Percentiles rank a stretch among this genome's conserved stretches.
Conservation (phyloP, 2,329 filamentous ascomycete species). For the Aspergillus pseudoviridinutans region DNA sequence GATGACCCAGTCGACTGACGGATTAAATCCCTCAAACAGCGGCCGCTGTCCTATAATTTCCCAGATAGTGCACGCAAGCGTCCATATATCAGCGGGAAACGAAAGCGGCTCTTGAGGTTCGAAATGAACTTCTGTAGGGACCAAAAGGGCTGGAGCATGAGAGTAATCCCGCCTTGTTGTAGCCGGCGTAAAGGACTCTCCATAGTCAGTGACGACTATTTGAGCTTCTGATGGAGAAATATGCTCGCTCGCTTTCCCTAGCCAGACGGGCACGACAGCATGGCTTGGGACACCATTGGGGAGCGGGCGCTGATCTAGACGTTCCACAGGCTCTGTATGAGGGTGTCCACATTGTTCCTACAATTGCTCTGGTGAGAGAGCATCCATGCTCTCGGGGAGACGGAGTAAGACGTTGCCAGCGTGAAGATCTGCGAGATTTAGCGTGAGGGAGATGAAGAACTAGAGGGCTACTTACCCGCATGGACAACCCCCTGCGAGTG, state of each 20-base stretch:
- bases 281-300: slow-evolving; percentile 15
- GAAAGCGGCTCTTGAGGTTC: slow-evolving; percentile 26
- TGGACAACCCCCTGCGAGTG: slow-evolving; percentile 20
- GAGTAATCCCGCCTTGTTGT: slow-evolving; percentile 3
- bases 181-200: slow-evolving; percentile 19
- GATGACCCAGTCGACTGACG: slow-evolving; percentile 19
- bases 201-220: slow-evolving; percentile 23
- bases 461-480: slow-evolving; percentile 14
- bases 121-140: slow-evolving; percentile 32
- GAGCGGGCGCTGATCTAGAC: slow-evolving; percentile 13
- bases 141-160: slow-evolving; percentile 18
- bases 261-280: slow-evolving; percentile 18
- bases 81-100: slow-evolving; percentile 26
- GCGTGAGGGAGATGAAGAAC: background rate
- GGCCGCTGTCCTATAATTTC: slow-evolving; percentile 24
- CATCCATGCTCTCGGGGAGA: slow-evolving; percentile 13
- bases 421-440: slow-evolving; percentile 15
- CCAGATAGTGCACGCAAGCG: slow-evolving; percentile 30
- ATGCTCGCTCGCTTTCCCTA: slow-evolving; percentile 19
- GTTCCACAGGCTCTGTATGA: slow-evolving; percentile 11
- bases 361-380: slow-evolving; percentile 15
- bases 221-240: slow-evolving; percentile 16
- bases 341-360: slow-evolving; percentile 13
- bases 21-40: slow-evolving; percentile 20
- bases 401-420: slow-evolving; percentile 18